Evolutionary conservation across 169 alveolate species (phyloP).

Genomic region (Plasmodium vinckei): DNA sequence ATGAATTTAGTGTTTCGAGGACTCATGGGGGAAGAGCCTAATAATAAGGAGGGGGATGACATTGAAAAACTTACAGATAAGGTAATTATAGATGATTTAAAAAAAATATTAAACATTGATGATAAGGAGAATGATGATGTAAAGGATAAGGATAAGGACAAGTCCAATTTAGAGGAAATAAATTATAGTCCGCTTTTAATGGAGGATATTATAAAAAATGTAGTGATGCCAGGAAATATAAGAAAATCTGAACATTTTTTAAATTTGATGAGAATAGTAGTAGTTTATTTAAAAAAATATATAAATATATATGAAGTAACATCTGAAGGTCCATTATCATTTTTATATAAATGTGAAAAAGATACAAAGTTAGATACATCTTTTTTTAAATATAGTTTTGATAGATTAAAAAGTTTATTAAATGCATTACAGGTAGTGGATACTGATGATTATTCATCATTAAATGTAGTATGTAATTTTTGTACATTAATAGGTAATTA

Average conservation of each 20-base stretch:
- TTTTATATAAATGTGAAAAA: slow-evolving; percentile 87
- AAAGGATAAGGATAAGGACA: neutral
- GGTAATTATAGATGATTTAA: slow-evolving; percentile 17
- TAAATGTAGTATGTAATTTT: slow-evolving; percentile 92
- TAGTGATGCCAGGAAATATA: slow-evolving; percentile 94
- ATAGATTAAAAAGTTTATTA: slow-evolving; percentile 84
- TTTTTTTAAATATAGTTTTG: slow-evolving; percentile 83
- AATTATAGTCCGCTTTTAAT: slow-evolving; percentile 90
- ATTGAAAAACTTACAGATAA: neutral
- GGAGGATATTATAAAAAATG: slow-evolving; percentile 81
- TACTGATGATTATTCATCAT: slow-evolving; percentile 86
- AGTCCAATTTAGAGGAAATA: slow-evolving; percentile 78
- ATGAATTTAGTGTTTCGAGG: neutral
- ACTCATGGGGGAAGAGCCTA: neutral
- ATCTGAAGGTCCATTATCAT: slow-evolving; percentile 95
- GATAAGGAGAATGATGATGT: neutral
- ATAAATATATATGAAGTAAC: slow-evolving; percentile 88
- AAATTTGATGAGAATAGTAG: slow-evolving; percentile 90
- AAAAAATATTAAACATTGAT: neutral
- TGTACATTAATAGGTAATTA: slow-evolving; percentile 95
- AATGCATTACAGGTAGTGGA: slow-evolving; percentile 88
- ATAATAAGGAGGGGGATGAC: neutral
- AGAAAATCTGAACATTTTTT: slow-evolving; percentile 95
- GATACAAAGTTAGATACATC: slow-evolving; percentile 86
- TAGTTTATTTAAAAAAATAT: slow-evolving; percentile 92